Conservation (phyloP, 1,284 basidiomycete genomes). For the Wallemia hederae region DNA sequence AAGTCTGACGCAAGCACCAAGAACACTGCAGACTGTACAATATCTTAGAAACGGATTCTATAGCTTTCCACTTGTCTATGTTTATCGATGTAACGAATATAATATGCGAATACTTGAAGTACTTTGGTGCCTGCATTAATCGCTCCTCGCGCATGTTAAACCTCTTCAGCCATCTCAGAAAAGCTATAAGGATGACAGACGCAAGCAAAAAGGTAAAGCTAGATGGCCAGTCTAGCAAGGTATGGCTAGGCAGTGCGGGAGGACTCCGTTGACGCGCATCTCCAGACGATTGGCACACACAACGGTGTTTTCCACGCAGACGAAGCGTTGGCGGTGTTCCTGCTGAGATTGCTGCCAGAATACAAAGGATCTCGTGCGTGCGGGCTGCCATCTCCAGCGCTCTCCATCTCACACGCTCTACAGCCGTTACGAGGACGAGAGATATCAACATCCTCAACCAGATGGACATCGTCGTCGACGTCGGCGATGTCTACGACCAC, state of each 20-base stretch:
- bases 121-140: neutral
- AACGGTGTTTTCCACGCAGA: constrained; percentile 92
- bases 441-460: constrained; percentile 48
- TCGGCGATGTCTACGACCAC: constrained; percentile 73
- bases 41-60: neutral
- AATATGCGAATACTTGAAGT: neutral
- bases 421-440: constrained; percentile 49
- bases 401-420: constrained; percentile 1
- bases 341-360: constrained; percentile 45
- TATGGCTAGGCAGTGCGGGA: neutral
- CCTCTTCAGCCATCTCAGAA: neutral
- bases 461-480: constrained; percentile 91
- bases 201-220: neutral
- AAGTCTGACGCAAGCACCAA: neutral
- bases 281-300: constrained; percentile 59
- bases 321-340: constrained; percentile 74
- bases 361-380: constrained; percentile 22
- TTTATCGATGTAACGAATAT: neutral
- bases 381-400: neutral
- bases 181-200: neutral
- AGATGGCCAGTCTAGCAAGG: neutral
- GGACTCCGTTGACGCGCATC: neutral
- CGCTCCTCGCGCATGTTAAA: neutral
- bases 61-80: neutral
- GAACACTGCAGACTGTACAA: neutral